A percentile compares a stretch with the other conserved stretches of the same genome.
These are phyloP conservation scores for Ochromonas danica DNA, from an alignment of 108 stramenopile species.

Conservation along the genomic window DNA sequence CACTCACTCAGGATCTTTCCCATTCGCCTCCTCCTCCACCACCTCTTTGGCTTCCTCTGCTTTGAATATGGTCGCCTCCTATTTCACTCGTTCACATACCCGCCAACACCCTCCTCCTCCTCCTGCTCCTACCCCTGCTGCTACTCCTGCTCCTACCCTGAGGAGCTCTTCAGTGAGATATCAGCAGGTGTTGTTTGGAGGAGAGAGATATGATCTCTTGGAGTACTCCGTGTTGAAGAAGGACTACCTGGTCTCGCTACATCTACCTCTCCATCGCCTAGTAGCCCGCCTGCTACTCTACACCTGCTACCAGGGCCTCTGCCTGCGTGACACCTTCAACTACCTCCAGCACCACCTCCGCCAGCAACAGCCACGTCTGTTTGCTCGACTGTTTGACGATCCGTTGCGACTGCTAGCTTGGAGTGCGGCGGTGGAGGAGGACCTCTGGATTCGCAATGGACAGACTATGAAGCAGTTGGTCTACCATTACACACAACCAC, in stretches of 20 bases:
- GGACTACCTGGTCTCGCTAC: slow-evolving; percentile 76
- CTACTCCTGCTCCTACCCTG: no score
- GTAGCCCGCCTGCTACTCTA: slow-evolving; percentile 71
- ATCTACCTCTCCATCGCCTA: slow-evolving; percentile 82
- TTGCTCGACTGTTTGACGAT: slow-evolving; percentile 13
- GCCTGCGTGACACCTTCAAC: background rate
- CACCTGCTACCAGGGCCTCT: slow-evolving; percentile 51
- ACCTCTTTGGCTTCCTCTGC: no score
- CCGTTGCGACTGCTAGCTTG: slow-evolving; percentile 25
- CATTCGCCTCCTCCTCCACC: no score
- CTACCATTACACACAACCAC: slow-evolving; percentile 78
- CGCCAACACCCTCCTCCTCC: no score
- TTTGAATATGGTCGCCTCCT: no score
- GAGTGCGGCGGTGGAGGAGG: slow-evolving; percentile 78
- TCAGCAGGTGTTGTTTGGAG: no score
- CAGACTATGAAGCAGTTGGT: slow-evolving; percentile 76
- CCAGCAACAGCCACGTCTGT: background rate
- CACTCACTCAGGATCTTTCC: no score
- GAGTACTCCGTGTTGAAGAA: no score
- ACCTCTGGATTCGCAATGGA: slow-evolving; percentile 88
- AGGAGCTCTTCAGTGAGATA: no score
- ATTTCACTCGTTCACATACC: no score
- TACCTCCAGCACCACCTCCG: background rate
- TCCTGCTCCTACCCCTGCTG: no score
- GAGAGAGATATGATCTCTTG: no score